Evolutionary conservation across 257 asterid species (phyloP), one percentile per base, ranked within the genome.

Genomic region (Solanum chaucha): DNA sequence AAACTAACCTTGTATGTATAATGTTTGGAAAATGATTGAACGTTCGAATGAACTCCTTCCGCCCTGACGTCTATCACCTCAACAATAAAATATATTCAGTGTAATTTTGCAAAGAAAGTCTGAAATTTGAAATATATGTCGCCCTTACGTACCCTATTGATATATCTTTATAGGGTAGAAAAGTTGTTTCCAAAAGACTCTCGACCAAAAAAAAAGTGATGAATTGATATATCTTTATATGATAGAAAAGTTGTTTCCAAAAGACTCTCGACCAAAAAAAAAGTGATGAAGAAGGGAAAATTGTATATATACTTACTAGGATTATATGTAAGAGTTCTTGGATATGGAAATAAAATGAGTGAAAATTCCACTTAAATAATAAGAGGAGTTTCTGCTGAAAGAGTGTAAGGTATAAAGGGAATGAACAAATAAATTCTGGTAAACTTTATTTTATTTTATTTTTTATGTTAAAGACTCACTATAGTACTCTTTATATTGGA

Each of bases 61-160:
- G 51, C 4, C 51, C 8, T 2, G 0, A 34, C 8, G 8, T 19
- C 3, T 34, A 34, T 14, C 9, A 34, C 9, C 28, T 5, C 46
- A 68, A 68, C 12, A 68, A 36, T 8, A 28, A 3, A 28, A 67
- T 13, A 67, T 28, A 65, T 10, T 10, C 0, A 64, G 8, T 24
- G 17, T 64, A 64, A 2, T 64, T 24, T 10, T 0, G 0, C 30
- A 10, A n/a, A 14, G 5, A 26, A 10, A 64, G 8, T 64, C 0
- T 64, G 20, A 67, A 28, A 13, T 26, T 14, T 67, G 74, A 5
- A 6, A 68, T 68, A 13, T 68, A 14, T 14, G 5, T 14, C 8
- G 0, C 0, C 22, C 11, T 13, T 68, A 28, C 4, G 1, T 12
- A 24, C 14, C 17, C 2, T 5, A 15, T 51, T 28, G 28, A 28